A percentile compares a stretch with the other conserved stretches of the same genome.
phyloP scores from a whole-genome alignment of 768 basidiomycete species.

The Strobilomyces confusus region DNA sequence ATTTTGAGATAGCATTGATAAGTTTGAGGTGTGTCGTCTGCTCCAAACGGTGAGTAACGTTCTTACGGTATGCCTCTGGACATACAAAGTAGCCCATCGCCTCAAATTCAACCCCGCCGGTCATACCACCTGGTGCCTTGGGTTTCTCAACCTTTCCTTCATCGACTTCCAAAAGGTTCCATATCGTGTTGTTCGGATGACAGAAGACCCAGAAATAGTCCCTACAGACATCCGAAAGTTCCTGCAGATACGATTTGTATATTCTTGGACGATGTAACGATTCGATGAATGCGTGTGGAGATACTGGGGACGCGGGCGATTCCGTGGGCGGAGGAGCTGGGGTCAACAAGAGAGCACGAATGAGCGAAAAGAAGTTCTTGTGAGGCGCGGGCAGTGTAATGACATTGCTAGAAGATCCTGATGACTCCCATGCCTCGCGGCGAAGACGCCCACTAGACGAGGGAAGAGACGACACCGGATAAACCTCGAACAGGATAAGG shows the following conservation, averaged over 20 bases:
- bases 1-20: slow-evolving; percentile 72
- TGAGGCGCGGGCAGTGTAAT: slow-evolving; percentile 72
- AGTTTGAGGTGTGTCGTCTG: slow-evolving; percentile 88
- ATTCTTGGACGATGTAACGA: slow-evolving; percentile 63
- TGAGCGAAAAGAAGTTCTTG: slow-evolving; percentile 65
- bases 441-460: slow-evolving; percentile 38
- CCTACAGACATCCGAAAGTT: slow-evolving; percentile 84
- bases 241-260: slow-evolving; percentile 78
- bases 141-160: slow-evolving; percentile 84
- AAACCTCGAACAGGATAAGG: slow-evolving; percentile 84
- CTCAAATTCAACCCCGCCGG: slow-evolving; percentile 97
- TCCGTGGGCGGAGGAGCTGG: slow-evolving; percentile 64
- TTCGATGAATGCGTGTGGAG: slow-evolving; percentile 79
- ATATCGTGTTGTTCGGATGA: slow-evolving; percentile 89
- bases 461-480: slow-evolving; percentile 67
- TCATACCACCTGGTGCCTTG: slow-evolving; percentile 95
- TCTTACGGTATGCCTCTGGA: slow-evolving; percentile 8
- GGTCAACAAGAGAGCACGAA: slow-evolving; percentile 72
- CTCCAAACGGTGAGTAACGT: slow-evolving; percentile 6
- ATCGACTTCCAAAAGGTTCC: slow-evolving; percentile 81
- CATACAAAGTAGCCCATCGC: slow-evolving; percentile 93
- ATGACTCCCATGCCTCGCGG: slow-evolving; percentile 57
- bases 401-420: slow-evolving; percentile 43
- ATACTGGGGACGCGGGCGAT: slow-evolving; percentile 55
- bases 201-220: slow-evolving; percentile 99